Evolutionary conservation across 768 basidiomycete species (phyloP).

Genomic region (Agaricus subrufescens): DNA sequence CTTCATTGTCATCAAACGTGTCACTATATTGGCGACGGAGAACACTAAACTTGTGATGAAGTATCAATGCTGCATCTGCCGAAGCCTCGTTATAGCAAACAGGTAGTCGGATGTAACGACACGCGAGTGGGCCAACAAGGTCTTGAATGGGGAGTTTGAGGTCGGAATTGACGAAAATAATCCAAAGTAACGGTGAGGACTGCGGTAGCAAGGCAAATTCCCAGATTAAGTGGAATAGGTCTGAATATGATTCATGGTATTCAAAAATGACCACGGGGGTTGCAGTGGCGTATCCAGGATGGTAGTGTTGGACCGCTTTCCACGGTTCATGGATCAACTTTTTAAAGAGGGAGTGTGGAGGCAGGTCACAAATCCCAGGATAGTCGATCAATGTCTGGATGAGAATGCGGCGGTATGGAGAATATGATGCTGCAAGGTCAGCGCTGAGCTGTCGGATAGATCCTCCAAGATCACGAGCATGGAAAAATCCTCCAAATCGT

Average conservation of each 20-base stretch:
- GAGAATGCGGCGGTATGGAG: conserved; percentile 15
- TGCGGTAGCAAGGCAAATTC: background rate
- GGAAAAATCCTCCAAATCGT: background rate
- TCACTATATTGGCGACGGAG: background rate
- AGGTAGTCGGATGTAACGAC: background rate
- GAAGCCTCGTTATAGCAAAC: background rate
- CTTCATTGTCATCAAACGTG: background rate
- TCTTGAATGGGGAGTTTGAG: background rate
- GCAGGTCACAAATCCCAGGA: conserved; percentile 17
- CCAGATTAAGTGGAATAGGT: background rate
- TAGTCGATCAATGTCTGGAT: conserved; percentile 12
- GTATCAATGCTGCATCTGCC: background rate
- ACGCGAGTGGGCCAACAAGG: background rate
- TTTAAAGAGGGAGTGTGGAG: conserved; percentile 16
- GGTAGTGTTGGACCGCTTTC: conserved; percentile 6
- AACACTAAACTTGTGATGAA: background rate
- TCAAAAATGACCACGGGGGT: background rate
- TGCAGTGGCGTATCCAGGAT: background rate
- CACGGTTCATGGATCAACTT: conserved; percentile 19
- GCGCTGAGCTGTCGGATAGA: background rate
- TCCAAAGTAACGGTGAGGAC: background rate
- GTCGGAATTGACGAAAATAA: background rate
- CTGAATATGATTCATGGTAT: background rate
- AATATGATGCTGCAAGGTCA: conserved; percentile 13
- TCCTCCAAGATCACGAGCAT: conserved; percentile 9